Evolutionary conservation across 2,329 filamentous ascomycete species (phyloP).

Genomic region (Celoporthe dispersa): DNA sequence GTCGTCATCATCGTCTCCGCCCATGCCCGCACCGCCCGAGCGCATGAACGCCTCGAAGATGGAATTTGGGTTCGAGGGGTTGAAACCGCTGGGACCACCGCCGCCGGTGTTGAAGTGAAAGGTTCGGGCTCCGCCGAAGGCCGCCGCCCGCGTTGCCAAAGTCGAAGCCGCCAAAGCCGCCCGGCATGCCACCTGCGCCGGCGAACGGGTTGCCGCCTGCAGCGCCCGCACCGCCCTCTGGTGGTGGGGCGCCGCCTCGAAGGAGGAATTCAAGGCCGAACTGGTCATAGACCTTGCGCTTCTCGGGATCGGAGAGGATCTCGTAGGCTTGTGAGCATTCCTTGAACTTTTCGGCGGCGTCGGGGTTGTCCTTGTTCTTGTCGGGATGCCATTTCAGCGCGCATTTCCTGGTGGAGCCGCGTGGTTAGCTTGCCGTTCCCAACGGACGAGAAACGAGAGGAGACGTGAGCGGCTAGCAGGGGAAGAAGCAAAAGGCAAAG

Average conservation of each 20-base stretch:
- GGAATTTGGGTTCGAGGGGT: conserved; percentile 80
- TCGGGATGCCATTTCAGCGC: conserved; percentile 94
- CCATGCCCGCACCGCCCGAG: conserved; percentile 50
- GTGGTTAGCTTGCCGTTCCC: conserved; percentile 41
- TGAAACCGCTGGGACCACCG: conserved; percentile 70
- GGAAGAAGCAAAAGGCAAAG: background rate
- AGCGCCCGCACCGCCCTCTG: conserved; percentile 56
- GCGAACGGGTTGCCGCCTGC: conserved; percentile 66
- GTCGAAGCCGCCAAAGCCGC: conserved; percentile 59
- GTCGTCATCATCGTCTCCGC: conserved; percentile 52
- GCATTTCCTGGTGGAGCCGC: conserved; percentile 64
- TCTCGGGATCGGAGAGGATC: conserved; percentile 95
- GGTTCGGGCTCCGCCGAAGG: conserved; percentile 53
- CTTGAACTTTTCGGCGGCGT: conserved; percentile 93
- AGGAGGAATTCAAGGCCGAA: conserved; percentile 93
- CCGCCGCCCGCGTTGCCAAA: conserved; percentile 50
- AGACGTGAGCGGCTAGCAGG: background rate
- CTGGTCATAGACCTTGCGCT: conserved; percentile 93
- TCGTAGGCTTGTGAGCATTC: conserved; percentile 98
- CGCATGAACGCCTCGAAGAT: conserved; percentile 88
- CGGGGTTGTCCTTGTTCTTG: conserved; percentile 93
- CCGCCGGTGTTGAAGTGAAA: conserved; percentile 68
- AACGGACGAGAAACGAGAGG: background rate
- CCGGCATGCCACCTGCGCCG: conserved; percentile 59
- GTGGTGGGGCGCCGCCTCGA: conserved; percentile 73